phyloP scores from a whole-genome alignment of 1,139 yeast genomes.

The Wickerhamomyces sp. region DNA sequence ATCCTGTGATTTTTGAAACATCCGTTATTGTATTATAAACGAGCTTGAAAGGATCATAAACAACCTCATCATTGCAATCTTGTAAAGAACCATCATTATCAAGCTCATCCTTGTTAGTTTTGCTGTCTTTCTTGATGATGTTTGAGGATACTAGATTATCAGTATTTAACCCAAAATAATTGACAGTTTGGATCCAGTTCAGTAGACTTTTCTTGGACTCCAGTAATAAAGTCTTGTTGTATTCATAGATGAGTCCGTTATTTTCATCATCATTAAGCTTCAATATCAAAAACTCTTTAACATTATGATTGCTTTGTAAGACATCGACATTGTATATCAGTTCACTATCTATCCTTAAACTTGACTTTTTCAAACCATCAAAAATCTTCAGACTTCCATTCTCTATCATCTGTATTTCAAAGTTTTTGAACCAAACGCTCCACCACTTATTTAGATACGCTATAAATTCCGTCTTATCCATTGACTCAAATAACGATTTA shows the following conservation, averaged over 20 bases:
- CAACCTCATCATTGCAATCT: constrained; percentile 4
- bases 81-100: not conserved
- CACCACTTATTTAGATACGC: constrained; percentile 19
- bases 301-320: constrained; percentile 3
- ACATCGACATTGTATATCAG: constrained; percentile 7
- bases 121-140: constrained; percentile 3
- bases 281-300: constrained; percentile 17
- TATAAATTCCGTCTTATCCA: constrained; percentile 12
- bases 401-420: constrained; percentile 11
- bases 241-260: constrained; percentile 20
- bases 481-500: constrained; percentile 10
- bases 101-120: not conserved
- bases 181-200: constrained; percentile 16
- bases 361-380: constrained; percentile 7
- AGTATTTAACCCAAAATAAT: constrained; percentile 13
- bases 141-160: constrained; percentile 12
- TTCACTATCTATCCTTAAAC: constrained; percentile 12
- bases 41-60: constrained; percentile 24
- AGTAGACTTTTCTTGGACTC: constrained; percentile 12
- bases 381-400: constrained; percentile 20
- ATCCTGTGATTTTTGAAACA: constrained; percentile 16
- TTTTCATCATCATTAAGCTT: constrained; percentile 10
- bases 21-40: constrained; percentile 18
- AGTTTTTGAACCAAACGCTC: constrained; percentile 17
- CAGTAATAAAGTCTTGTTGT: constrained; percentile 2